A percentile compares a stretch with the other conserved stretches of the same genome.
phyloP scores from a whole-genome alignment of 2,329 filamentous ascomycete genomes.

The Falciphora oryzae region DNA sequence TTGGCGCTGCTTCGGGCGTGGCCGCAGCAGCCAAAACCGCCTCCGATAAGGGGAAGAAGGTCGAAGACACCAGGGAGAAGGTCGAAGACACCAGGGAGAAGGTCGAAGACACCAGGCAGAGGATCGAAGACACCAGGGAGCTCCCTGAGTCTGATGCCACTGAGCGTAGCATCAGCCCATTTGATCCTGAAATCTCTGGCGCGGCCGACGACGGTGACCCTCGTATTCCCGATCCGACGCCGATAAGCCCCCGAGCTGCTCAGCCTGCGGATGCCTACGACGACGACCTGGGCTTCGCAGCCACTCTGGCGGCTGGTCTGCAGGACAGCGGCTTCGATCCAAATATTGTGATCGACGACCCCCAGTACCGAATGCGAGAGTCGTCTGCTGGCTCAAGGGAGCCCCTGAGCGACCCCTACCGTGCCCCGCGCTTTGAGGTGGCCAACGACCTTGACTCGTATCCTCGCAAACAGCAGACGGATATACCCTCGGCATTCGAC shows the following conservation, averaged over 20 bases:
- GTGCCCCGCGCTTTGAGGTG: constrained; percentile 43
- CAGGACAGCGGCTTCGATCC: constrained; percentile 66
- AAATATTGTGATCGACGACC: constrained; percentile 63
- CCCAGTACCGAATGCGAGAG: constrained; percentile 55
- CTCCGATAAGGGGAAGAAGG: constrained; percentile 11
- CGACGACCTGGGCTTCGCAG: constrained; percentile 64
- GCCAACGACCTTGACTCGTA: constrained; percentile 33
- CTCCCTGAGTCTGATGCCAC: constrained; percentile 3
- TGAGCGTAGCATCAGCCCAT: constrained; percentile 3
- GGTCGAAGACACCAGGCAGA: constrained; percentile 10
- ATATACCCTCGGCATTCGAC: background rate
- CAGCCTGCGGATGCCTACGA: constrained; percentile 61
- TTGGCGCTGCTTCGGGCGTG: background rate
- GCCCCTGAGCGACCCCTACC: constrained; percentile 31
- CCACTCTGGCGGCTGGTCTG: constrained; percentile 62
- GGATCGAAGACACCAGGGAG: constrained; percentile 5
- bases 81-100: constrained; percentile 12
- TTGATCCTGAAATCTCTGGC: background rate
- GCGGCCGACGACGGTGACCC: constrained; percentile 33
- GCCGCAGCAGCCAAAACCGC: background rate
- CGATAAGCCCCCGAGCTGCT: constrained; percentile 36
- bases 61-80: constrained; percentile 7
- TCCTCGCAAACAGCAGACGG: background rate
- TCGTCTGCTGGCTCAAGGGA: constrained; percentile 58
- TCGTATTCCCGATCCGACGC: constrained; percentile 53